A percentile compares a stretch with the other conserved stretches of the same genome.
These are phyloP conservation scores for Boletus rubropictus DNA, from an alignment of 768 basidiomycete genomes.

Conservation along the genomic window DNA sequence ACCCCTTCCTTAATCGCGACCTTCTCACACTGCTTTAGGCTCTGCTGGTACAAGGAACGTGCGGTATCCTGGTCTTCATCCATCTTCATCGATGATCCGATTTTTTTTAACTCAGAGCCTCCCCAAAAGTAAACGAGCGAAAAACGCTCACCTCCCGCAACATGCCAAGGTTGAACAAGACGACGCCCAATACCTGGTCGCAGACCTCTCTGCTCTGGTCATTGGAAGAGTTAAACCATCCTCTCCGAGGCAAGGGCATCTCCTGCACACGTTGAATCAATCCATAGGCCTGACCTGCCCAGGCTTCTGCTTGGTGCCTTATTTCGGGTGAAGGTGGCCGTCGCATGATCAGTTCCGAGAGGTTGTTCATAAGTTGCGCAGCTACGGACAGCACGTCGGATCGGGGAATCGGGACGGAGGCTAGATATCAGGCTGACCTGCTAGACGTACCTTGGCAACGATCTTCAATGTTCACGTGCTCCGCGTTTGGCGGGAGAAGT, in stretches of 20 bases:
- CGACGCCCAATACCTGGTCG: conserved; percentile 50
- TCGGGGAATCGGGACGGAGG: background rate
- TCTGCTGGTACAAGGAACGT: conserved; percentile 28
- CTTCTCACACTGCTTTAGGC: conserved; percentile 27
- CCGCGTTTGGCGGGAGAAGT: conserved; percentile 41
- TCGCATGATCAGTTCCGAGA: conserved; percentile 39
- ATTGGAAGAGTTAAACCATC: conserved; percentile 19
- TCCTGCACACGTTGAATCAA: conserved; percentile 28
- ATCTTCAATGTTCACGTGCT: conserved; percentile 38
- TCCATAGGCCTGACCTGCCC: conserved; percentile 49
- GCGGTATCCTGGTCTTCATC: conserved; percentile 27
- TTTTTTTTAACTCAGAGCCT: background rate
- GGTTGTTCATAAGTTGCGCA: conserved; percentile 46
- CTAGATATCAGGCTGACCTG: background rate
- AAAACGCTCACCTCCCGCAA: conserved; percentile 37
- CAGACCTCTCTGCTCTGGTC: conserved; percentile 37
- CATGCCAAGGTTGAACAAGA: conserved; percentile 57
- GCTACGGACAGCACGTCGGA: conserved; percentile 21
- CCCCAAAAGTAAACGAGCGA: background rate
- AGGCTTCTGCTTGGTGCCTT: conserved; percentile 48
- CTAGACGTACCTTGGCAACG: conserved; percentile 51
- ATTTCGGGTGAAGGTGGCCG: conserved; percentile 32
- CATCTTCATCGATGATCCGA: conserved; percentile 23
- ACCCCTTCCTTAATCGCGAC: conserved; percentile 33
- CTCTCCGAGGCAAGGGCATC: conserved; percentile 11